phyloP scores from a whole-genome alignment of 352 stramenopile genomes.

The Phytopythium oedochilum region DNA sequence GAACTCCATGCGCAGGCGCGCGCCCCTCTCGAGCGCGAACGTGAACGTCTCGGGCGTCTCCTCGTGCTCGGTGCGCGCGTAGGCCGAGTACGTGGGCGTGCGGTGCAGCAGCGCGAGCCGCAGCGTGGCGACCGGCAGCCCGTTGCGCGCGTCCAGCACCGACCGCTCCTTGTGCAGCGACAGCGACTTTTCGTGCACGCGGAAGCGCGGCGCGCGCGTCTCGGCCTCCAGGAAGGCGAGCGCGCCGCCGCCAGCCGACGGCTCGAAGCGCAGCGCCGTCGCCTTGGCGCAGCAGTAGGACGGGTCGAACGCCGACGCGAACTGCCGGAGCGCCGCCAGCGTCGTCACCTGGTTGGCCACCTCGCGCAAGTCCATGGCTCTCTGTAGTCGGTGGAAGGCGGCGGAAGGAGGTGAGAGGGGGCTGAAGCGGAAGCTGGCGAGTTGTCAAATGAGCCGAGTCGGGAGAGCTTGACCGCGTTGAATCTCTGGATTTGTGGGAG shows the following conservation, averaged over 20 bases:
- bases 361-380: conserved; percentile 18
- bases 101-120: conserved; percentile 27
- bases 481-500: no score
- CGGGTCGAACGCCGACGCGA: conserved; percentile 31
- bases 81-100: conserved; percentile 28
- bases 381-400: no score
- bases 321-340: conserved; percentile 30
- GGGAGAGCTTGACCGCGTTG: no score
- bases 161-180: conserved; percentile 34
- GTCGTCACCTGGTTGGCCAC: conserved; percentile 27
- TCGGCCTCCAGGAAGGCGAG: conserved; percentile 16
- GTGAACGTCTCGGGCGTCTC: conserved; percentile 29
- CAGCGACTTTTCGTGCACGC: conserved; percentile 22
- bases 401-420: no score
- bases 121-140: conserved; percentile 26
- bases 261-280: conserved; percentile 16
- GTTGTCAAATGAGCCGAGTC: conserved; percentile 2
- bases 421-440: not conserved
- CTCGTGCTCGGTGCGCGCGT: conserved; percentile 30
- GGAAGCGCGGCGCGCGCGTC: conserved; percentile 17
- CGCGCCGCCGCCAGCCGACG: conserved; percentile 2
- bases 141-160: conserved; percentile 25
- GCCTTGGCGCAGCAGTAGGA: conserved; percentile 18
- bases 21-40: conserved; percentile 21
- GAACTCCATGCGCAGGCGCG: conserved; percentile 25